Base-by-base conservation (phyloP, 2,329 filamentous ascomycete species). In the Paracoccidioides lutzii region DNA sequence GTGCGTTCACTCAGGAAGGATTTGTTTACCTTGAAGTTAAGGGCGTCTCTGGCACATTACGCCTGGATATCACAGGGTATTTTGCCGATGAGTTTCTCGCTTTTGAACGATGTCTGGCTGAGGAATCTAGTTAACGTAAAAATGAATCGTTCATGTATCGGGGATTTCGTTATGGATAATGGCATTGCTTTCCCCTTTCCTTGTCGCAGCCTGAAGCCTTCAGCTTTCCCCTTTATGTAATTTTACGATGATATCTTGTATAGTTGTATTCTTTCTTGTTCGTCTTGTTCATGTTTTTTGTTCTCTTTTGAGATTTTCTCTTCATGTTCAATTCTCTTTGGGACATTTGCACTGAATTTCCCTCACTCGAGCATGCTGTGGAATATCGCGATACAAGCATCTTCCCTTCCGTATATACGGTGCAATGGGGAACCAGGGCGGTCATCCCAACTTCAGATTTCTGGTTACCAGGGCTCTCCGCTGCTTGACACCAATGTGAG, bases 1-100 rank as follows among this genome's bases (percentile, higher is more conserved):
- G 71, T 45, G 54, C 72, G 10, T 72, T 73, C 56, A 71, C 69
- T 0, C 64, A 68, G 49, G 71, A 74, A 54, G 67, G 71, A 52
- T 69, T 73, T 38, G 69, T 72, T 49, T 63, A 71, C 35, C 48
- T 73, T 49, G 64, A 70, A 42, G 60, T 72, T 51, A 62, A 71
- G 30, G 48, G 42, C 12, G 64, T 66, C 7, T 70, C 66, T 49
- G 63, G 66, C 28, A 60, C 63, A 12, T 67, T 72, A 57, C 65
- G 70, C 50, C 61, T 74, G 62, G 71, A 73, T 59, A 65, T 66
- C 5, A 65, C 65, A 43, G 71, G 71, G 1, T 35, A 43, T 5
- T 54, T 60, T 52, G 58, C 57, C 40, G 54, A 49, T n/a, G 57
- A 58, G 48, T 54, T 45, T 53, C 52, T 44, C 30, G 10, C 52